These are phyloP conservation scores for Arachnomyces sp. DNA, from an alignment of 2,329 filamentous ascomycete species.

Conservation along the genomic window DNA sequence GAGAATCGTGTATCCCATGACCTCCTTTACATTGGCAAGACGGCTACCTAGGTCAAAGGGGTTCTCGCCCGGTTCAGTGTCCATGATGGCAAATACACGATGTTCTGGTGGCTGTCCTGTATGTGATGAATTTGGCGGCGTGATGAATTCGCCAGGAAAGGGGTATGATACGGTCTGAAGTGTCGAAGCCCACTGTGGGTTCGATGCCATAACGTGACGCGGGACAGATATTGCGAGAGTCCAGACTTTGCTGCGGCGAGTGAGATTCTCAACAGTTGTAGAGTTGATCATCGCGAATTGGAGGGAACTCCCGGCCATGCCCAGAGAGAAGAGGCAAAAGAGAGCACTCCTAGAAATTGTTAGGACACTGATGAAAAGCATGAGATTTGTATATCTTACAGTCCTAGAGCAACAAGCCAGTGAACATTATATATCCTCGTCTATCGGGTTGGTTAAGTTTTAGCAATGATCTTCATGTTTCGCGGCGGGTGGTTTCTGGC, in stretches of 20 bases:
- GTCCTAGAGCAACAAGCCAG: constrained; percentile 58
- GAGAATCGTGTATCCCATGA: constrained; percentile 64
- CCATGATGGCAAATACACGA: constrained; percentile 71
- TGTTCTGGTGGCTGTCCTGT: constrained; percentile 25
- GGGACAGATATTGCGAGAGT: constrained; percentile 69
- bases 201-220: constrained; percentile 28
- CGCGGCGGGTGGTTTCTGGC: too few relatives aligned
- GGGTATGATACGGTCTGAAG: constrained; percentile 31
- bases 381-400: constrained; percentile 37
- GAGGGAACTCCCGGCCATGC: constrained; percentile 67
- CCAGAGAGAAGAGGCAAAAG: constrained; percentile 71
- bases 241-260: constrained; percentile 54
- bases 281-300: constrained; percentile 65
- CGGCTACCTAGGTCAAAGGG: constrained; percentile 69
- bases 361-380: constrained; percentile 3
- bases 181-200: constrained; percentile 26
- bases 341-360: constrained; percentile 46
- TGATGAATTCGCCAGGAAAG: constrained; percentile 29
- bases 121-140: constrained; percentile 7
- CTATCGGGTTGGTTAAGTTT: constrained; percentile 16
- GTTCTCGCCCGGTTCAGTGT: constrained; percentile 67
- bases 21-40: constrained; percentile 63
- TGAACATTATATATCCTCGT: constrained; percentile 46
- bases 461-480: constrained; percentile 7
- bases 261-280: constrained; percentile 77